These are phyloP conservation scores for Rhododendron griersonianum DNA, from an alignment of 148 eudicot species.

Conservation along the genomic window DNA sequence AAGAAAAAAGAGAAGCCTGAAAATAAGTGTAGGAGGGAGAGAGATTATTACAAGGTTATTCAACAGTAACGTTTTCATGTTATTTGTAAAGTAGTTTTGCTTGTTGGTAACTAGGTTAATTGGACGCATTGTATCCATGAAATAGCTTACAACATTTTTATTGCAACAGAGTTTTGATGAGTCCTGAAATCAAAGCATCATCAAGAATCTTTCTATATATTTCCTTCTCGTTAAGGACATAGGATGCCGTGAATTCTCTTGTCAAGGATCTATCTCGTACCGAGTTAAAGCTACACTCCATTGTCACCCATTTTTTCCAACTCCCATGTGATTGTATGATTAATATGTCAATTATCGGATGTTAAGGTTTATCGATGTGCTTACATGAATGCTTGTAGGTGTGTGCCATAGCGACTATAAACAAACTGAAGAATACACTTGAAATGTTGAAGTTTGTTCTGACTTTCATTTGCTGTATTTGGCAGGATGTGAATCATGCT, in stretches of 20 bases:
- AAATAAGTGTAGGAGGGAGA: neutral
- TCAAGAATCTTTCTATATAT: neutral
- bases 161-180: neutral
- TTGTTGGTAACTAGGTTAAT: neutral
- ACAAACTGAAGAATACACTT: neutral
- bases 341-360: neutral
- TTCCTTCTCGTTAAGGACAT: neutral
- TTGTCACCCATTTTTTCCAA: neutral
- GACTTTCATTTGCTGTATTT: neutral
- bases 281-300: neutral
- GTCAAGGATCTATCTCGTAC: neutral
- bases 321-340: neutral
- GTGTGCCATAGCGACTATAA: neutral
- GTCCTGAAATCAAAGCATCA: neutral
- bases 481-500: conserved; percentile 99
- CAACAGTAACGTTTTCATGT: neutral
- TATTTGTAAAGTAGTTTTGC: neutral
- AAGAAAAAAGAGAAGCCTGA: neutral
- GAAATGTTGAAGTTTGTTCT: neutral
- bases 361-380: neutral
- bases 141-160: neutral
- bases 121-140: neutral
- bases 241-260: neutral
- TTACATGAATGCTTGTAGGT: neutral
- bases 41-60: neutral